Evolutionary conservation across 169 alveolate species (phyloP).

Genomic region (Babesia caballi): DNA sequence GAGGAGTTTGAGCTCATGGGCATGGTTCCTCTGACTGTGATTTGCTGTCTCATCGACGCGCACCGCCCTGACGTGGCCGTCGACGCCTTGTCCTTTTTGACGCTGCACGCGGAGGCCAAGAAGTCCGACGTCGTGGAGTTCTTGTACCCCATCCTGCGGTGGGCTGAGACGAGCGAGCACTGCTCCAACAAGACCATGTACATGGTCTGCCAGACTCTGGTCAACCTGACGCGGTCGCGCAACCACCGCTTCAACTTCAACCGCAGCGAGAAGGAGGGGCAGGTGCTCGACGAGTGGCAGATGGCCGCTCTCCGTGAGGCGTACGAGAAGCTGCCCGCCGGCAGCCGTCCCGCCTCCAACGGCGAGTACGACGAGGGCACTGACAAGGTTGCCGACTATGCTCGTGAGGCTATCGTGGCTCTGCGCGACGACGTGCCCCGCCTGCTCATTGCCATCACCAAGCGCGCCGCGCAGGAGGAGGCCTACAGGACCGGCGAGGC

Average conservation of each 20-base stretch:
- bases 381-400: conserved; percentile 12
- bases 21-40: conserved; percentile 8
- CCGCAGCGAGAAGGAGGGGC: neutral
- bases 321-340: conserved; percentile 57
- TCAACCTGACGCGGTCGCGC: conserved; percentile 27
- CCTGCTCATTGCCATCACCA: neutral
- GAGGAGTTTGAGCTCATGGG: conserved; percentile 11
- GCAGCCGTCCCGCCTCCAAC: conserved; percentile 25
- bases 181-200: conserved; percentile 10
- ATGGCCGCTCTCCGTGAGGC: conserved; percentile 32
- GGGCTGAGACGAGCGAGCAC: conserved; percentile 1
- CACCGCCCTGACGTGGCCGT: conserved; percentile 20
- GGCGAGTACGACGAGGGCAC: conserved; percentile 57
- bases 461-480: neutral
- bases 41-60: neutral
- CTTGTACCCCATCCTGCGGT: conserved; percentile 1
- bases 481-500: neutral
- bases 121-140: neutral
- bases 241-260: conserved; percentile 31
- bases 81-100: conserved; percentile 33
- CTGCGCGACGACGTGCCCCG: conserved; percentile 24
- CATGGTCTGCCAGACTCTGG: conserved; percentile 36
- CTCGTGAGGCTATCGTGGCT: conserved; percentile 1
- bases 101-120: conserved; percentile 53
- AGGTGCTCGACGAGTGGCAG: conserved; percentile 33